A percentile compares a stretch with the other conserved stretches of the same genome.
Conservation (phyloP, 805 yeast genomes). For the Candida arabinofermentans region DNA sequence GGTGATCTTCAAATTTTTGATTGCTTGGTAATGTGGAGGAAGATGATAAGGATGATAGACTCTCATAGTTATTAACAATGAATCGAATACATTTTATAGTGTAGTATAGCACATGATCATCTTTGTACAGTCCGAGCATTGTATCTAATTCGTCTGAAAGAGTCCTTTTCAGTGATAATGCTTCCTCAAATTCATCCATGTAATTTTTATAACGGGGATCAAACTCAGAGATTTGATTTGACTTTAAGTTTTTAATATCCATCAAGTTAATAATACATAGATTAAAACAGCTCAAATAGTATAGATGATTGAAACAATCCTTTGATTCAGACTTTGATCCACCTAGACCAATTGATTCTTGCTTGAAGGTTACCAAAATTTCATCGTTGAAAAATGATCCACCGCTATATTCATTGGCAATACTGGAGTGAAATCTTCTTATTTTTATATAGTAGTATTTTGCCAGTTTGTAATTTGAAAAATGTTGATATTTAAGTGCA, state of each 20-base stretch:
- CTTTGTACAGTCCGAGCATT: constrained; percentile 4
- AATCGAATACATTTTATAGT: constrained; percentile 7
- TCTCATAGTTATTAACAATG: not conserved
- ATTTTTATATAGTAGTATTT: constrained; percentile 37
- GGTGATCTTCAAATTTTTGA: not conserved
- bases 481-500: constrained; percentile 36
- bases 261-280: constrained; percentile 17
- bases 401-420: constrained; percentile 15
- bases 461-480: constrained; percentile 35
- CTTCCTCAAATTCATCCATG: constrained; percentile 19
- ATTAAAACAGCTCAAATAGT: constrained; percentile 23
- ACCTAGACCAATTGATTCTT: constrained; percentile 22
- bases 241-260: constrained; percentile 15
- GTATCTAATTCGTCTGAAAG: constrained; percentile 13
- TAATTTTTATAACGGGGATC: constrained; percentile 14
- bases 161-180: constrained; percentile 17
- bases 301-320: constrained; percentile 21
- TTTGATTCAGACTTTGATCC: constrained; percentile 19
- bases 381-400: constrained; percentile 22
- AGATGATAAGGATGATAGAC: not conserved
- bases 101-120: constrained; percentile 5
- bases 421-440: constrained; percentile 21
- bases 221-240: constrained; percentile 17
- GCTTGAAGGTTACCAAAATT: constrained; percentile 17
- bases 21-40: not conserved